Evolutionary conservation across 495 filamentous ascomycete species (phyloP), one percentile per base, ranked within the genome.

Genomic region (Trichoderma asperelloides): DNA sequence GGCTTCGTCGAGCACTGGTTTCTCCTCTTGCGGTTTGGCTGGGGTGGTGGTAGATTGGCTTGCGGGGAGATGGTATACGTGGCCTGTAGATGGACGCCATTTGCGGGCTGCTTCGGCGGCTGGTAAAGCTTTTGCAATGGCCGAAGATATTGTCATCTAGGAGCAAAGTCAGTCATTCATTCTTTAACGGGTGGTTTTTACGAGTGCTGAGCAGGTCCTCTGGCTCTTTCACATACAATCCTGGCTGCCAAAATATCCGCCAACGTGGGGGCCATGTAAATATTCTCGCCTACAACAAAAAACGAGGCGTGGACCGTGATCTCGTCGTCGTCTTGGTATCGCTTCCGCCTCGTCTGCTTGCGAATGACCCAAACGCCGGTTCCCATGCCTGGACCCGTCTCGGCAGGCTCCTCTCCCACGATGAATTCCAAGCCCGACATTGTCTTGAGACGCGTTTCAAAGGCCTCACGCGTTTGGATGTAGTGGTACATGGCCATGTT

Each of bases 301-400:
- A 94, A 97, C 2, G 87, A 86, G n/a, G 84, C 83, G 23, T 92
- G 80, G 15, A 96, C 83, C 5, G 78, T 84, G 16, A 96, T 80
- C 71, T 92, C 87, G 66, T 90, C 88, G 51, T 83, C 75, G 66
- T 67, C 84, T 69, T 74, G 78, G 69, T 74, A 81, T 67, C 80
- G 85, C 86, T 85, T 84, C 62, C 85, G 82, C 62, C 93, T 82
- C 25, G 83, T 86, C 76, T 98, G 95, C 80, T 96, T 96, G 71
- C 92, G 88, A 67, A 98, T 91, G 2, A 96, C 90, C 92, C 92
- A 98, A 25, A 96, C 84, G 25, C 92, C 91, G 3, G 83, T 86
- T 5, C 85, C 88, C 43, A 84, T 85, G 16, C 82, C 80, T 0
- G 87, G 84, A 1, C 84, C 82, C 40, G 84, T 87, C 43, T 89